phyloP scores from a whole-genome alignment of 2,329 filamentous ascomycete species.

The Coleophoma eucalyptorum region DNA sequence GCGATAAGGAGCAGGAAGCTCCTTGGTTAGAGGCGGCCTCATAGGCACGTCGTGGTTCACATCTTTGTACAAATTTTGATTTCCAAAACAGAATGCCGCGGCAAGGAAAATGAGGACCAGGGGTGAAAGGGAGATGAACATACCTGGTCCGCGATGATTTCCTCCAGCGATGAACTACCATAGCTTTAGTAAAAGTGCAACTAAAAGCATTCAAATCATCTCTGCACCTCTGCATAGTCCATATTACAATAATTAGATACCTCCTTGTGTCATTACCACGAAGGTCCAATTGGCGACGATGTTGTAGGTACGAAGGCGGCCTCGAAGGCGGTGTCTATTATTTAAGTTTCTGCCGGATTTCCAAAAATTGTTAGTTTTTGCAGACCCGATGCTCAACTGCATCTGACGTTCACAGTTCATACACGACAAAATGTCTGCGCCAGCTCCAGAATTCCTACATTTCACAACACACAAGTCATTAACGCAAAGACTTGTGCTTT shows the following conservation, averaged over 20 bases:
- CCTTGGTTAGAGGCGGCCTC: constrained; percentile 11
- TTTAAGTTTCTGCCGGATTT: too few relatives aligned
- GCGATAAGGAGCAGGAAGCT: constrained; percentile 16
- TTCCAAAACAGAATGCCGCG: constrained; percentile 5
- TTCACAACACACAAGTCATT: constrained; percentile 86
- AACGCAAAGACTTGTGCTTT: constrained; percentile 78
- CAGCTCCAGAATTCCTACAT: constrained; percentile 49
- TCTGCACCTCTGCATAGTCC: too few relatives aligned
- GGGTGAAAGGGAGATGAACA: constrained; percentile 6
- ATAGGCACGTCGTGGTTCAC: constrained; percentile 11
- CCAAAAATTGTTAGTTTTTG: too few relatives aligned
- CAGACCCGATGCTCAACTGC: too few relatives aligned
- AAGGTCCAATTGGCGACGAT: too few relatives aligned
- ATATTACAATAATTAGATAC: too few relatives aligned
- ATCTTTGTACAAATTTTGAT: constrained; percentile 24
- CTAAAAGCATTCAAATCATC: constrained; percentile 12
- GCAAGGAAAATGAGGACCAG: too few relatives aligned
- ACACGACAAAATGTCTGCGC: constrained; percentile 20
- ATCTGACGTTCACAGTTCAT: too few relatives aligned
- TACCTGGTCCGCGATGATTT: constrained; percentile 18
- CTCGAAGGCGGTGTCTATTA: constrained; percentile 12
- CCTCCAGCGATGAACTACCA: constrained; percentile 16
- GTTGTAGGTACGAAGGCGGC: too few relatives aligned
- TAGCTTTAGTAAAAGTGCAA: constrained; percentile 17
- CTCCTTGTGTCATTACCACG: too few relatives aligned